A percentile compares a stretch with the other conserved stretches of the same genome.
Evolutionary conservation across 495 filamentous ascomycete genomes (phyloP).

Genomic region (Sabuloglossum arenarium): DNA sequence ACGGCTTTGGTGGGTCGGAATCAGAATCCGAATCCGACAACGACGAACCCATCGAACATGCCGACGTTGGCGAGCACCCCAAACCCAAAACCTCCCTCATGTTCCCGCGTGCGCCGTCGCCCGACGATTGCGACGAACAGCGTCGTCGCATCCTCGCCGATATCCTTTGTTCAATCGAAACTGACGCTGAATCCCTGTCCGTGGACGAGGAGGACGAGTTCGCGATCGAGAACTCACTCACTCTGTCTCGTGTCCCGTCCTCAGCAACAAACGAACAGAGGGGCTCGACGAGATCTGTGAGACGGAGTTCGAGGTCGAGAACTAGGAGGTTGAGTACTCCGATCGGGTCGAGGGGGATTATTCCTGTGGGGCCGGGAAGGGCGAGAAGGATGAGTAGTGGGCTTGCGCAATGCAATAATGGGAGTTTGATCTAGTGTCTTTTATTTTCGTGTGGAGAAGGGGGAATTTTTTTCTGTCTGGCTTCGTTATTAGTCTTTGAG

Average conservation of each 20-base stretch:
- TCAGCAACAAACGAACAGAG: neutral
- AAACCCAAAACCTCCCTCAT: neutral
- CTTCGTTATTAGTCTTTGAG: no score
- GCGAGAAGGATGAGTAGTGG: neutral
- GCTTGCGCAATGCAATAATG: neutral
- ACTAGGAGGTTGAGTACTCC: neutral
- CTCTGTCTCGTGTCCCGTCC: no score
- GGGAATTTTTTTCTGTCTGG: neutral
- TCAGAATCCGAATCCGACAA: neutral
- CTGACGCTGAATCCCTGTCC: no score
- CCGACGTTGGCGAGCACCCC: neutral
- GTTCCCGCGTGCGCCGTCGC: neutral
- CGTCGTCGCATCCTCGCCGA: neutral
- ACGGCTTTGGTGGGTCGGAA: slow-evolving; percentile 33
- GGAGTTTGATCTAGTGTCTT: neutral
- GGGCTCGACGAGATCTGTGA: neutral
- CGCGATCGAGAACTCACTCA: neutral
- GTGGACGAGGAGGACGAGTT: neutral
- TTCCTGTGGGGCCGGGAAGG: neutral
- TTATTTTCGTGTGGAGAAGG: neutral
- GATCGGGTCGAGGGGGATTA: neutral
- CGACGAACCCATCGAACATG: neutral
- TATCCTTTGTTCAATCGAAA: neutral
- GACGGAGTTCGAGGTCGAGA: neutral
- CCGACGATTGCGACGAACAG: neutral